These are phyloP conservation scores for Dissophora globulifera DNA, from an alignment of 192 early-diverging fungal species.

Conservation along the genomic window DNA sequence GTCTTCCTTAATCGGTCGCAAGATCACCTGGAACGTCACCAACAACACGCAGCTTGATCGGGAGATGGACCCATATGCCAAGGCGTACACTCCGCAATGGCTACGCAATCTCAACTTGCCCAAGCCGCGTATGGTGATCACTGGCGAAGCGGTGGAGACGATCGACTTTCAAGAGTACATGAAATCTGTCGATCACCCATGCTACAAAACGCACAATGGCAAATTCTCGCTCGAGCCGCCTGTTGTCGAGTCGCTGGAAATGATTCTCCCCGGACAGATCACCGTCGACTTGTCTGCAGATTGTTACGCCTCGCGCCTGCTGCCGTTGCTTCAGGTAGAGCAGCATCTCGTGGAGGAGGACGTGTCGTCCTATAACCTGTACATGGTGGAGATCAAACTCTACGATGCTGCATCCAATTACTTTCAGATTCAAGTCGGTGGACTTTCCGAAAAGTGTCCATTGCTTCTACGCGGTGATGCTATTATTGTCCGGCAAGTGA, in stretches of 20 bases:
- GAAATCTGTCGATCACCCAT: constrained; percentile 28
- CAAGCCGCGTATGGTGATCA: constrained; percentile 35
- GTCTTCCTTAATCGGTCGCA: constrained; percentile 37
- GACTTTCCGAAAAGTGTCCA: constrained; percentile 43
- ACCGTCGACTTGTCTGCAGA: constrained; percentile 43
- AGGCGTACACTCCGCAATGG: constrained; percentile 30
- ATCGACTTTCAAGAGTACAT: constrained; percentile 46
- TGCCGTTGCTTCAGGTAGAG: constrained; percentile 45
- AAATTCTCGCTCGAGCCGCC: constrained; percentile 46
- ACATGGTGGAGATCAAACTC: constrained; percentile 37
- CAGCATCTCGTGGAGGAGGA: constrained; percentile 37
- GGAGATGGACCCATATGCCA: constrained; percentile 48
- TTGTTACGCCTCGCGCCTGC: constrained; percentile 35
- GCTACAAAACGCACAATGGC: constrained; percentile 49
- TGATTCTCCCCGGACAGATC: constrained; percentile 43
- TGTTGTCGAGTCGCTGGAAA: constrained; percentile 29
- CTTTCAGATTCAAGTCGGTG: constrained; percentile 50
- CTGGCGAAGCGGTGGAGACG: constrained; percentile 35
- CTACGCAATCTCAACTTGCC: constrained; percentile 33
- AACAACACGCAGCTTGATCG: constrained; percentile 46
- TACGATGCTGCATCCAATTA: constrained; percentile 24
- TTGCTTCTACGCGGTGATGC: constrained; percentile 42
- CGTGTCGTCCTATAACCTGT: constrained; percentile 43
- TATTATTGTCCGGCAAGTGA: constrained; percentile 38
- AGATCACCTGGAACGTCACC: constrained; percentile 50